These are phyloP conservation scores for Chalaropsis thielavioides DNA, from an alignment of 2,329 filamentous ascomycete species.

Conservation along the genomic window DNA sequence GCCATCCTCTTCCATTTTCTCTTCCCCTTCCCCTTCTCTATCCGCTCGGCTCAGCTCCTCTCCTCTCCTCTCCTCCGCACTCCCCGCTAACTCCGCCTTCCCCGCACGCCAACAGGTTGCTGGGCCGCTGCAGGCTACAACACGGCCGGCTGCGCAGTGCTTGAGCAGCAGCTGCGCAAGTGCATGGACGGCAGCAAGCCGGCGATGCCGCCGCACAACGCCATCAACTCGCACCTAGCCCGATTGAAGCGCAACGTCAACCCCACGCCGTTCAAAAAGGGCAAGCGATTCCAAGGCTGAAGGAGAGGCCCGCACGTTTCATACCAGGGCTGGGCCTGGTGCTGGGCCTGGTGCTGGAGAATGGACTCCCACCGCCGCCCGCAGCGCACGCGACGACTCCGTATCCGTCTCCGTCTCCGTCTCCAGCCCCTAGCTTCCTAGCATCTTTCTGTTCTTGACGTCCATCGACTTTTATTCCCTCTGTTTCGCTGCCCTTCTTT, in stretches of 20 bases:
- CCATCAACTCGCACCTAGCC: constrained; percentile 83
- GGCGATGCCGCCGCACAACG: constrained; percentile 37
- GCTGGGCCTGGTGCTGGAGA: background rate
- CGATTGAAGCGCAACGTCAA: constrained; percentile 61
- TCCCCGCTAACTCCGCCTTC: background rate
- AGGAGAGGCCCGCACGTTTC: no score
- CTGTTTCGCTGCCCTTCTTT: background rate
- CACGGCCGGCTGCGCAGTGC: constrained; percentile 40
- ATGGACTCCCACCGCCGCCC: no score
- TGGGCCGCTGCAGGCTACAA: constrained; percentile 69
- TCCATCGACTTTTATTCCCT: no score
- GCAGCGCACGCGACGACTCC: no score
- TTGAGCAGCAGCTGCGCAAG: constrained; percentile 45
- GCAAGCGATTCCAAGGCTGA: constrained; percentile 23
- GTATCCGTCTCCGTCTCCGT: background rate
- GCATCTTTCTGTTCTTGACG: no score
- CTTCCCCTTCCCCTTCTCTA: constrained; percentile 20
- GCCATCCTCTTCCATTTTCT: background rate
- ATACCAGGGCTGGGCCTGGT: background rate
- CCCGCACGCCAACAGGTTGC: constrained; percentile 50
- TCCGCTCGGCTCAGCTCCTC: background rate
- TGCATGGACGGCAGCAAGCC: constrained; percentile 67
- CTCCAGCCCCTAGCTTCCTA: no score
- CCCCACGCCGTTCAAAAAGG: constrained; percentile 23
- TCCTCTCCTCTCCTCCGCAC: background rate